Evolutionary conservation across 495 filamentous ascomycete genomes (phyloP), one percentile per base, ranked within the genome.

Genomic region (Penicillium argentinense): DNA sequence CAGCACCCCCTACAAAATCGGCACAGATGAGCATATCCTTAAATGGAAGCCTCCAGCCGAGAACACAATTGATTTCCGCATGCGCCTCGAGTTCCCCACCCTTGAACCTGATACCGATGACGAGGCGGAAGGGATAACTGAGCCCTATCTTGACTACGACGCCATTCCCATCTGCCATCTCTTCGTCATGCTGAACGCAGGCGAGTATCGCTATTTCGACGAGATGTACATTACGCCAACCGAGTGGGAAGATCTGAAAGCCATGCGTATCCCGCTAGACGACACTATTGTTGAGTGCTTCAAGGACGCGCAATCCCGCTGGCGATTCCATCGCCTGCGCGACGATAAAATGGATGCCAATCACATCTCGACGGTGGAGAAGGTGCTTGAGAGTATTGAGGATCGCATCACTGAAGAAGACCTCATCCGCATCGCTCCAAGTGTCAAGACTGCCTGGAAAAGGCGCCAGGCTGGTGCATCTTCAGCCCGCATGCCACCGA

Each of bases 1-100:
- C 43, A 85, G 77, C 50, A 86, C 84, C 22, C 81, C 86, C 1
- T 98, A 98, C 72, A 81, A 82, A 53, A 85, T 84, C 43, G 93
- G 93, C 52, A 97, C 93, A 5, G 93, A 98, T 64, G 79, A 80
- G 29, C 85, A 92, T 57, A 97, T 96, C 51, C 74, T 98, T 17
- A 98, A 98, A 68, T 98, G 93, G 93, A 98, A 98, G 62, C 88
- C 91, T 1, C 85, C 85, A 4, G 68, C 84, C 19, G 93, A 98
- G 57, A 98, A 98, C 67, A 91, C 89, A 1, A 78, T 98, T 48
- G 93, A 98, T 62, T 97, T 97, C 63, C 77, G 85, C 33, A 77
- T 96, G 57, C 73, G 75, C 25, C 77, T 98, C 18, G 75, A 81
- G 28, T 97, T 95, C 59, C 89, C 88, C 0, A 42, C 74, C 0